These are phyloP conservation scores for Mortierella sp. DNA, from an alignment of 371 early-diverging fungal species.

Conservation along the genomic window DNA sequence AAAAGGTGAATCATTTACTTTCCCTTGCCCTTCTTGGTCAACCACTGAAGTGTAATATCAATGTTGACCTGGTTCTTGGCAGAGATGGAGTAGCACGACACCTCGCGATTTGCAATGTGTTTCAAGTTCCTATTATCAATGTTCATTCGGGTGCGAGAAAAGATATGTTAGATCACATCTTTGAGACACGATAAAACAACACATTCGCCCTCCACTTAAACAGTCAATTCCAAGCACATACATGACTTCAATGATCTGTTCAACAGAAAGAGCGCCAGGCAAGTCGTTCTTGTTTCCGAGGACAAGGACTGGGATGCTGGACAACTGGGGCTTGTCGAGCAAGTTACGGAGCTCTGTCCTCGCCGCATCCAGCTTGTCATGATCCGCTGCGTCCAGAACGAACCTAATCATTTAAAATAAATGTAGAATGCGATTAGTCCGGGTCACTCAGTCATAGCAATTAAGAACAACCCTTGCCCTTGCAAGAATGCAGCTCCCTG, in stretches of 20 bases:
- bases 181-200: background rate
- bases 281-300: constrained; percentile 99
- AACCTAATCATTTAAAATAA: constrained; percentile 68
- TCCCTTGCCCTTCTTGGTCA: constrained; percentile 87
- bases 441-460: background rate
- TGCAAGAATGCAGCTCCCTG: background rate
- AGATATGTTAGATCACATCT: no score
- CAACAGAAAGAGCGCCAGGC: constrained; percentile 90
- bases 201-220: background rate
- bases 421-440: no score
- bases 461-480: background rate
- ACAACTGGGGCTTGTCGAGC: constrained; percentile 92
- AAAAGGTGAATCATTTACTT: constrained; percentile 59
- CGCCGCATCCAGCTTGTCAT: constrained; percentile 92
- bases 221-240: constrained; percentile 59
- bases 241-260: constrained; percentile 93
- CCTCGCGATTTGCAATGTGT: constrained; percentile 95
- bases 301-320: constrained; percentile 96
- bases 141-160: background rate
- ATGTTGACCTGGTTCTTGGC: constrained; percentile 98
- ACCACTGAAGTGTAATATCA: constrained; percentile 97
- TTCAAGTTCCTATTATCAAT: constrained; percentile 78
- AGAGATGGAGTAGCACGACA: constrained; percentile 99
- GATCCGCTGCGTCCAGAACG: constrained; percentile 97
- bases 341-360: constrained; percentile 92